Evolutionary conservation across 2,329 filamentous ascomycete genomes (phyloP), one percentile per base, ranked within the genome.

Genomic region (Grosmannia serpens): DNA sequence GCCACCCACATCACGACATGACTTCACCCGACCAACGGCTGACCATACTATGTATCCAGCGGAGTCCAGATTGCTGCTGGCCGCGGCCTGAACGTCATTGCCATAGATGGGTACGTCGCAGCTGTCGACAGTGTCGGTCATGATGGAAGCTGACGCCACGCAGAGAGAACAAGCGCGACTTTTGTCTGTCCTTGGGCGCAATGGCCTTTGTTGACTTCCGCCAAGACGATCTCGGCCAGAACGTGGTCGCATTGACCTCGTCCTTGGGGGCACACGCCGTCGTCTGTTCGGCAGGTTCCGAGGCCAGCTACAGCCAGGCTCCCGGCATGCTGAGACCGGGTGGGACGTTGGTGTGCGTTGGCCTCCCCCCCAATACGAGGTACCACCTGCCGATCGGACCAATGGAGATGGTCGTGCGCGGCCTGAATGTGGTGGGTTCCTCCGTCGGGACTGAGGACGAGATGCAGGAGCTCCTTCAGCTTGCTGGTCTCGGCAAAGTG

Each of bases 141-240:
- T 24, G 6, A 7, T 53, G 11, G 52, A 4, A 54, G 9, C 53
- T 46, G 38, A 55, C 35, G 27, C 49, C 24, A 3, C 10, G 26
- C 52, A 60, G 55, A 10, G 55, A 57, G 29, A 47, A 55, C n/a
- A 60, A 57, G 27, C 49, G 58, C 2, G 46, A 60, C 27, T 57
- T 59, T 29, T 59, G 58, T 50, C 31, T 52, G 17, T 44, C 33
- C 6, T 26, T 56, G 1, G 58, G 58, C 38, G 58, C 58, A 6
- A 20, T 27, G 8, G 33, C 8, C 24, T 59, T 59, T 35, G 57
- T 59, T 15, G 20, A 22, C 41, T 59, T 59, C 31, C 13, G 27
- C 35, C 27, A 54, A 44, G 47, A 35, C 3, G 33, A 57, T 6
- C 35, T 59, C 1, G 50, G 56, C n/a, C 13, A 46, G 8, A 47